Base-by-base conservation (phyloP, 169 alveolate genomes). In the Cryptosporidium viatorum region DNA sequence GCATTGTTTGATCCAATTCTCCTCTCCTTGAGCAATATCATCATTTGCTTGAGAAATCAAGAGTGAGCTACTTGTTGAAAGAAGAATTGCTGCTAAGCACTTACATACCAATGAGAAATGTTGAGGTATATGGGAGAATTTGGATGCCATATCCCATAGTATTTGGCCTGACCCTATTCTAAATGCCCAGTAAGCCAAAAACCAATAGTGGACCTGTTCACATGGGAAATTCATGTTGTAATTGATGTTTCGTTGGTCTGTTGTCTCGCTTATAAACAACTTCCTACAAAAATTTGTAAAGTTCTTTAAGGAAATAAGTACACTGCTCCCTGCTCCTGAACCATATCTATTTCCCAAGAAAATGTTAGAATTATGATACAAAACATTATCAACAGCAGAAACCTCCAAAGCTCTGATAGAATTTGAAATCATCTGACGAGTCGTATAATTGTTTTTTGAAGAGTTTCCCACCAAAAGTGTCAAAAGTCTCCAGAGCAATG, bases 181-280 rank as follows among this genome's bases (percentile, higher is more conserved):
- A 48, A 80, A 80, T 37, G 89, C 89, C 89, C 89, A 80, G 48
- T 60, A 80, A 23, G 89, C 89, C 51, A 80, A 62, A 48, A 80
- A 80, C 89, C 89, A 80, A 29, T 31, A 80, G 52, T 80, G 89
- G 8, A 26, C 74, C 14, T 62, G 73, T 18, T 62, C 52, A 16
- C 68, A 37, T 4, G 89, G 89, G 52, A 80, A 80, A 43, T 48
- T 48, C 33, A 50, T 12, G 3, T 73, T 70, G 39, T 31, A 33
- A 41, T 37, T 41, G 2, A 73, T 41, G n/a, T 35, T 37, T n/a
- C 21, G 37, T 14, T 33, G 65, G 21, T 55, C 70, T 8, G 62
- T n/a, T 18, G 62, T n/a, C 6, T 73, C 71, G 18, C n/a, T 52
- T 35, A 73, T 37, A 37, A 37, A 73, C 35, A 73, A 29, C 59